Conservation (phyloP, 495 filamentous ascomycete species). For the Cladorrhinum samala region DNA sequence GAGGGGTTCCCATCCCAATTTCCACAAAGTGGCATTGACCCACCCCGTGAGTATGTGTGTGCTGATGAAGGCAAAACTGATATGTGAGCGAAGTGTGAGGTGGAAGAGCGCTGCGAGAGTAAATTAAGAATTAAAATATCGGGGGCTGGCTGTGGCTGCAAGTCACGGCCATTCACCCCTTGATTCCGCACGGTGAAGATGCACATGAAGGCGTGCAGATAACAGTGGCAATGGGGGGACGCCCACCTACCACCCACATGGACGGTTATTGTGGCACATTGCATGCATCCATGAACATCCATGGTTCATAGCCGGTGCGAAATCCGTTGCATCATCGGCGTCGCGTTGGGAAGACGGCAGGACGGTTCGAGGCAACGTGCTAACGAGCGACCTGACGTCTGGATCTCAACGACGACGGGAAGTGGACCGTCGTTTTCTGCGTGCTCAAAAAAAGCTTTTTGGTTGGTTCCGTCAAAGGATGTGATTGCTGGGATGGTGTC, state of each 20-base stretch:
- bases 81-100: not conserved
- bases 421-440: not conserved
- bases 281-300: too few relatives aligned
- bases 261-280: not conserved
- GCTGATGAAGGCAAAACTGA: not conserved
- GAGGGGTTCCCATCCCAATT: slow-evolving; percentile 21
- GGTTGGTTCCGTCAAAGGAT: not conserved
- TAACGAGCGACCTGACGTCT: not conserved
- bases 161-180: too few relatives aligned
- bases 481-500: too few relatives aligned
- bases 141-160: not conserved
- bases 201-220: too few relatives aligned
- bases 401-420: not conserved
- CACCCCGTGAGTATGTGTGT: slow-evolving; percentile 9
- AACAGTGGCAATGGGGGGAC: too few relatives aligned
- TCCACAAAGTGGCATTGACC: slow-evolving; percentile 21
- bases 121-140: not conserved
- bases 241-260: not conserved
- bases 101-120: slow-evolving; percentile 7
- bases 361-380: not conserved
- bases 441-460: not conserved
- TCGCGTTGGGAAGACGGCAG: too few relatives aligned
- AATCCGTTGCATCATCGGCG: too few relatives aligned
- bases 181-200: too few relatives aligned
- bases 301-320: too few relatives aligned